Percentiles rank a stretch among this genome's conserved stretches.
phyloP scores from a whole-genome alignment of 768 basidiomycete genomes.

The Neoboletus subvelutipes region DNA sequence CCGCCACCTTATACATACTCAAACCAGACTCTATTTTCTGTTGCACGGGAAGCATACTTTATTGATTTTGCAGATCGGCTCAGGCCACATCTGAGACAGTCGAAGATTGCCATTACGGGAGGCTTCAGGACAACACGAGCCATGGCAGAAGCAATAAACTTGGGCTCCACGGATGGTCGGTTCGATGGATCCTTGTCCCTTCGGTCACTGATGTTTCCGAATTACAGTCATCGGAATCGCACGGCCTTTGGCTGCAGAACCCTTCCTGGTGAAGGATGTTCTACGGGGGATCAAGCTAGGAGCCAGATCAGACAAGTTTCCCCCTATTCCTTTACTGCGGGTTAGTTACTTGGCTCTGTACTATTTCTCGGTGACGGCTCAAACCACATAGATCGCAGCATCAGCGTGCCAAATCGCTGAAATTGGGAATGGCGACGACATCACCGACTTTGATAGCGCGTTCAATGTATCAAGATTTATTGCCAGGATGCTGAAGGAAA shows the following conservation, averaged over 20 bases:
- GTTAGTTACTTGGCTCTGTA: conserved; percentile 14
- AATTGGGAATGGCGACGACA: conserved; percentile 34
- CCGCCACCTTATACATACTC: not conserved
- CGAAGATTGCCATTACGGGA: conserved; percentile 32
- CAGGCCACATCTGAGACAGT: conserved; percentile 22
- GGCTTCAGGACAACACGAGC: conserved; percentile 30
- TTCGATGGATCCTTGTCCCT: not conserved
- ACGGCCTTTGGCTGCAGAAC: conserved; percentile 32
- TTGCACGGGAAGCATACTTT: conserved; percentile 30
- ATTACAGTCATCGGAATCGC: conserved; percentile 30
- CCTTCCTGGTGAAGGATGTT: conserved; percentile 29
- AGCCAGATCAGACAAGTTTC: conserved; percentile 31
- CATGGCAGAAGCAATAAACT: conserved; percentile 30
- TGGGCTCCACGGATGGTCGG: conserved; percentile 28
- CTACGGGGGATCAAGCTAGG: conserved; percentile 22
- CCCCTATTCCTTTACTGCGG: conserved; percentile 37
- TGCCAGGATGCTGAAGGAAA: conserved; percentile 30
- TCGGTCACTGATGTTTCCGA: not conserved
- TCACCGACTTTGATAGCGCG: conserved; percentile 31
- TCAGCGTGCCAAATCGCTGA: conserved; percentile 33
- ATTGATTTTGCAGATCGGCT: conserved; percentile 32
- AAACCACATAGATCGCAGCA: conserved; percentile 28
- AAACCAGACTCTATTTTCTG: conserved; percentile 12
- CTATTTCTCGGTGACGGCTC: not conserved
- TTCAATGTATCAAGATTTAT: conserved; percentile 35